Conservation (phyloP, 768 basidiomycete species). For the Hydnomerulius pinastri region DNA sequence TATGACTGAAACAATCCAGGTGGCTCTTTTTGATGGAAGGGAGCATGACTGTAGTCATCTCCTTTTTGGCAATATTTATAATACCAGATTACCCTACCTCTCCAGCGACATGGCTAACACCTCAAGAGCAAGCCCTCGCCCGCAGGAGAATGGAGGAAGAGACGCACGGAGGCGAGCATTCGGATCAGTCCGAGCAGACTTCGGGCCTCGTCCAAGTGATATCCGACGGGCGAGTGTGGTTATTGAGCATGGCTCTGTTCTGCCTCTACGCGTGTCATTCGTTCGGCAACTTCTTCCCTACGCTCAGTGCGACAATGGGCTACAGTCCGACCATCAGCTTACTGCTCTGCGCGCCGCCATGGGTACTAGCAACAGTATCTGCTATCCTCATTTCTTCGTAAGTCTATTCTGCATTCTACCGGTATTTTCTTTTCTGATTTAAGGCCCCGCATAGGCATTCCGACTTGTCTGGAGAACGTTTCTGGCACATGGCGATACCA, state of each 20-base stretch:
- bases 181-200: conserved; percentile 31
- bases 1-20: conserved; percentile 29
- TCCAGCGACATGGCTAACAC: conserved; percentile 50
- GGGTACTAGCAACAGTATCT: neutral
- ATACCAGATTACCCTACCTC: conserved; percentile 70
- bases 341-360: conserved; percentile 74
- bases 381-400: too few species aligned
- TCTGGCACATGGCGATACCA: neutral
- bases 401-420: too few species aligned
- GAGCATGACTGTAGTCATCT: conserved; percentile 49
- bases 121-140: conserved; percentile 52
- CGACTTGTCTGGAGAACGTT: neutral
- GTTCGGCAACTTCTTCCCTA: conserved; percentile 77
- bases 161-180: conserved; percentile 5
- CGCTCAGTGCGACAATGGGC: conserved; percentile 67
- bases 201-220: conserved; percentile 56
- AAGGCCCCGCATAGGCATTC: neutral
- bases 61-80: conserved; percentile 53
- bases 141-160: conserved; percentile 60
- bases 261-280: conserved; percentile 53
- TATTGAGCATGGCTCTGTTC: conserved; percentile 62
- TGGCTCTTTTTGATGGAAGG: conserved; percentile 73
- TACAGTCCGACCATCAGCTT: conserved; percentile 59
- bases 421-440: neutral
- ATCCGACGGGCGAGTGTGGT: conserved; percentile 79